Percentiles rank a stretch among this genome's conserved stretches.
phyloP scores from a whole-genome alignment of 2,329 filamentous ascomycete genomes.

The Aspergillus hiratsukae region DNA sequence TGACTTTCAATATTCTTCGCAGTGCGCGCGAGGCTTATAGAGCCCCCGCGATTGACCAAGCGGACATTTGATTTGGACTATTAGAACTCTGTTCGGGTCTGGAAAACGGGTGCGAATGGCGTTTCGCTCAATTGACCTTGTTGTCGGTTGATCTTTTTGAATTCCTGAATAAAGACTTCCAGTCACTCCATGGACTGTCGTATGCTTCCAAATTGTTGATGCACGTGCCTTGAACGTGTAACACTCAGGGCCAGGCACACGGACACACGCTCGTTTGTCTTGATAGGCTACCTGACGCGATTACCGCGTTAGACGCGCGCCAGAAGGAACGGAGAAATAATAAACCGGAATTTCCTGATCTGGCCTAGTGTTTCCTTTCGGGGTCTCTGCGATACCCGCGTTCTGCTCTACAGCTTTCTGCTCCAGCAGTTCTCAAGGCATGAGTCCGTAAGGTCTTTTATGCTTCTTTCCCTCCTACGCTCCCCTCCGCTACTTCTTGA shows the following conservation, averaged over 20 bases:
- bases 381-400: conserved; percentile 39
- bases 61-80: conserved; percentile 35
- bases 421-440: conserved; percentile 24
- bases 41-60: conserved; percentile 22
- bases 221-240: neutral
- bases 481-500: conserved; percentile 12
- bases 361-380: conserved; percentile 33
- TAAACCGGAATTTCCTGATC: conserved; percentile 23
- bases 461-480: conserved; percentile 14
- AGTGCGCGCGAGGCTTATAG: conserved; percentile 22
- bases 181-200: neutral
- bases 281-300: conserved; percentile 5
- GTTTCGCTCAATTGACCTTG: conserved; percentile 32
- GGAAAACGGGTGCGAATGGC: conserved; percentile 42
- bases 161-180: conserved; percentile 21
- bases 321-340: conserved; percentile 26
- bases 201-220: neutral
- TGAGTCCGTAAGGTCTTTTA: conserved; percentile 21
- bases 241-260: neutral
- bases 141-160: conserved; percentile 30
- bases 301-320: conserved; percentile 11
- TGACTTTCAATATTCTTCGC: conserved; percentile 37
- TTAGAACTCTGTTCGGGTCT: conserved; percentile 42
- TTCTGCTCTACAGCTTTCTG: conserved; percentile 24
- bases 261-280: neutral